These are phyloP conservation scores for Groenewaldozyma tartarivorans DNA, from an alignment of 805 yeast genomes.

Conservation along the genomic window DNA sequence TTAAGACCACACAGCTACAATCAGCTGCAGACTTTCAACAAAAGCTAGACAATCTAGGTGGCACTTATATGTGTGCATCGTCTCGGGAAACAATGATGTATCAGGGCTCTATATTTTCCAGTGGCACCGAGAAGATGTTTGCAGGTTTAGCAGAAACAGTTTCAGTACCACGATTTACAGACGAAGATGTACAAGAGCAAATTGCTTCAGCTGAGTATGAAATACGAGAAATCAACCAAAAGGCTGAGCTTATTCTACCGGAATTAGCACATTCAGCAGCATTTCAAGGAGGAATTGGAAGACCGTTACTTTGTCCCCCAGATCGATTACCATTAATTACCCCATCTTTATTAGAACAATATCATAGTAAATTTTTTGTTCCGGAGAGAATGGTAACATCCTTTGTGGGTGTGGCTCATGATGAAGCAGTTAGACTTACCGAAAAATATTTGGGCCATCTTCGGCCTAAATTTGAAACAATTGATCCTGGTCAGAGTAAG, in stretches of 20 bases:
- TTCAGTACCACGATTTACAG: slow-evolving; percentile 54
- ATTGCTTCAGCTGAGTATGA: slow-evolving; percentile 69
- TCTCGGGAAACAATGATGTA: slow-evolving; percentile 87
- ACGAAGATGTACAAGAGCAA: slow-evolving; percentile 66
- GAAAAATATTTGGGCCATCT: slow-evolving; percentile 57
- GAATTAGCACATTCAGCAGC: slow-evolving; percentile 87
- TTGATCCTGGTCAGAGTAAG: slow-evolving; percentile 14
- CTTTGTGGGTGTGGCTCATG: slow-evolving; percentile 75
- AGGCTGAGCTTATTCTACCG: slow-evolving; percentile 78
- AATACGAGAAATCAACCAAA: slow-evolving; percentile 68
- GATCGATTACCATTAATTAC: slow-evolving; percentile 53
- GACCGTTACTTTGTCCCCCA: slow-evolving; percentile 73
- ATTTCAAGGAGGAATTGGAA: slow-evolving; percentile 68
- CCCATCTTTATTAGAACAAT: slow-evolving; percentile 44
- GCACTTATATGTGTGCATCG: slow-evolving; percentile 87
- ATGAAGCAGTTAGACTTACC: slow-evolving; percentile 55
- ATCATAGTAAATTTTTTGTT: slow-evolving; percentile 55
- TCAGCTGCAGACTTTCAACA: slow-evolving; percentile 65
- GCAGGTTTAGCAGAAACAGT: slow-evolving; percentile 70
- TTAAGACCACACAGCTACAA: slow-evolving; percentile 26
- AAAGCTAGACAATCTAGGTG: slow-evolving; percentile 72
- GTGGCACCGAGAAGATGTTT: slow-evolving; percentile 73
- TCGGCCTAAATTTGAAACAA: slow-evolving; percentile 19
- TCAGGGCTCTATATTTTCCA: slow-evolving; percentile 89
- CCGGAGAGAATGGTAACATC: slow-evolving; percentile 82